Evolutionary conservation across 1,284 basidiomycete species (phyloP).

Genomic region (Moesziomyces aphidis): DNA sequence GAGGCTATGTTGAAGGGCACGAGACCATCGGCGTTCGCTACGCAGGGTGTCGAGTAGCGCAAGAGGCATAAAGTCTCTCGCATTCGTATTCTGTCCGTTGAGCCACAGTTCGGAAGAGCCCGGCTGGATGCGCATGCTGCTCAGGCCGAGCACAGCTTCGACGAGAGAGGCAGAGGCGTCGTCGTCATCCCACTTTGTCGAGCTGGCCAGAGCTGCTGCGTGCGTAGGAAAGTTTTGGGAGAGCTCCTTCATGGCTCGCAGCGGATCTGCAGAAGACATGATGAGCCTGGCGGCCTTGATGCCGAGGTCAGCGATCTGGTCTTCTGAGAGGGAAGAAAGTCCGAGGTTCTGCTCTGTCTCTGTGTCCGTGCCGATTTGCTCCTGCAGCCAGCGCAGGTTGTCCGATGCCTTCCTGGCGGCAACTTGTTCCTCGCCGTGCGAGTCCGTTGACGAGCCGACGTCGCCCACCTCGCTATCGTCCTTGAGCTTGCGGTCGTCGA

Average conservation of each 20-base stretch:
- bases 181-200: conserved; percentile 31
- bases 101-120: conserved; percentile 61
- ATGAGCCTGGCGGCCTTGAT: conserved; percentile 51
- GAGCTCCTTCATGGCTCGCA: conserved; percentile 57
- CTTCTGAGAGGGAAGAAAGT: conserved; percentile 24
- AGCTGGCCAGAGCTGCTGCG: conserved; percentile 46
- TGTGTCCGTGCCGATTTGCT: conserved; percentile 25
- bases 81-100: conserved; percentile 49
- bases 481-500: conserved; percentile 69
- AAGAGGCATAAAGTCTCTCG: conserved; percentile 46
- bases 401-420: conserved; percentile 4
- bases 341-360: not conserved
- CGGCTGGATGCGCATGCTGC: conserved; percentile 36
- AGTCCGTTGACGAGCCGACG: conserved; percentile 17
- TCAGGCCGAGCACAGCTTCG: conserved; percentile 32
- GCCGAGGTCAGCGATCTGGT: conserved; percentile 43
- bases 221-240: conserved; percentile 62
- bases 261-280: conserved; percentile 52
- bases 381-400: conserved; percentile 24
- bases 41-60: conserved; percentile 70
- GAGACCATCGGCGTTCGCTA: conserved; percentile 78
- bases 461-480: conserved; percentile 36
- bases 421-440: conserved; percentile 11
- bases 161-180: conserved; percentile 29
- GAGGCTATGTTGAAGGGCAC: conserved; percentile 67